Evolutionary conservation across 2,329 filamentous ascomycete species (phyloP).

Genomic region (Scorias spongiosa): DNA sequence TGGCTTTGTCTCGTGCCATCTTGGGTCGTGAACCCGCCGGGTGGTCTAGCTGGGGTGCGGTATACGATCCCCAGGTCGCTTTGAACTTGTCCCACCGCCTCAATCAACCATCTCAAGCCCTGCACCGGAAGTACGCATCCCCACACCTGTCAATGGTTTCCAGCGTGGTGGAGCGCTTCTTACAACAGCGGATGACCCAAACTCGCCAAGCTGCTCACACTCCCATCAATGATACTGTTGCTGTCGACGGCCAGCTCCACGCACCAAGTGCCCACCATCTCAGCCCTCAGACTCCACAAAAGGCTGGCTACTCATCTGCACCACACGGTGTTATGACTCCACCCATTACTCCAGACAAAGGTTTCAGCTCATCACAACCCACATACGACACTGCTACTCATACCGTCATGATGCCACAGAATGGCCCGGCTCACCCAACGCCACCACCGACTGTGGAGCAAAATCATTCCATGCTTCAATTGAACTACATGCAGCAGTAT

Average conservation of each 20-base stretch:
- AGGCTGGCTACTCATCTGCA: conserved; percentile 49
- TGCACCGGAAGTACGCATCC: conserved; percentile 54
- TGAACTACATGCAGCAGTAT: conserved; percentile 7
- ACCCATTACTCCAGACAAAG: conserved; percentile 63
- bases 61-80: conserved; percentile 53
- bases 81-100: conserved; percentile 50
- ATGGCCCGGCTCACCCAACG: conserved; percentile 11
- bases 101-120: conserved; percentile 50
- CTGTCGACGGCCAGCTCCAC: background rate
- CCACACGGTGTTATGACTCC: conserved; percentile 69
- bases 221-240: background rate
- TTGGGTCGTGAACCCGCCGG: conserved; percentile 63
- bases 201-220: background rate
- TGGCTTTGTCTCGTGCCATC: conserved; percentile 76
- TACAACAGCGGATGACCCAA: conserved; percentile 38
- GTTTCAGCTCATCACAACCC: conserved; percentile 6
- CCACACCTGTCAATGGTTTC: conserved; percentile 51
- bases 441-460: conserved; percentile 18
- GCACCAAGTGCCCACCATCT: conserved; percentile 28
- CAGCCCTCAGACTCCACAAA: conserved; percentile 66
- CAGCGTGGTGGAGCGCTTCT: conserved; percentile 48
- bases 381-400: conserved; percentile 9
- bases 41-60: conserved; percentile 56
- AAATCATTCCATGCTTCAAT: conserved; percentile 6
- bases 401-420: conserved; percentile 11